Evolutionary conservation across 2,329 filamentous ascomycete species (phyloP).

Genomic region (Helotiales sp.): DNA sequence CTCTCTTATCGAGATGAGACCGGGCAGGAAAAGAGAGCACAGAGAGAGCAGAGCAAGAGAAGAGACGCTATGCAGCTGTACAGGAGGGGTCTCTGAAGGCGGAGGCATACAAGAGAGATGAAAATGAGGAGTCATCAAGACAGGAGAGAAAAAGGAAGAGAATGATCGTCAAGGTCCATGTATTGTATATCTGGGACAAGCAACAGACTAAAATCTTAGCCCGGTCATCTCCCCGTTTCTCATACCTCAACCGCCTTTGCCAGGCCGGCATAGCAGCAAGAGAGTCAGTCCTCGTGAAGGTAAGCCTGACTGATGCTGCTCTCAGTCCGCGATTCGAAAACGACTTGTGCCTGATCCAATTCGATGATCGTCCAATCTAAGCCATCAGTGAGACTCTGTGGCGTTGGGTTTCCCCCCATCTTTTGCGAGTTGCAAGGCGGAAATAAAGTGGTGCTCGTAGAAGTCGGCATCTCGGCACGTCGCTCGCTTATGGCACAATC

Average conservation of each 20-base stretch:
- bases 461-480: conserved; percentile 10
- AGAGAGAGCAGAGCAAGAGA: background rate
- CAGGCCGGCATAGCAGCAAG: too few species aligned
- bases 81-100: background rate
- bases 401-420: background rate
- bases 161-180: background rate
- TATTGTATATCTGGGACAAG: background rate
- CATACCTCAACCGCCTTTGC: background rate
- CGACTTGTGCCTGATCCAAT: too few species aligned
- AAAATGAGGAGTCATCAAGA: background rate
- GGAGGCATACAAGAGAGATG: background rate
- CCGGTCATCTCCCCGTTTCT: background rate
- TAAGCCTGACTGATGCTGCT: background rate
- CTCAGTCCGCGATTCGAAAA: too few species aligned
- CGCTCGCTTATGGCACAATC: background rate
- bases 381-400: too few species aligned
- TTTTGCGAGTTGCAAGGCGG: background rate
- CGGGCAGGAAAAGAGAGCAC: background rate
- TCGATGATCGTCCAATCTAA: background rate
- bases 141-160: background rate
- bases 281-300: too few species aligned
- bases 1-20: background rate
- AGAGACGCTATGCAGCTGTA: background rate
- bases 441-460: conserved; percentile 7
- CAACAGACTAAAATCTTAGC: background rate